These are phyloP conservation scores for Athelia psychrophila DNA, from an alignment of 1,284 basidiomycete species.

Conservation along the genomic window DNA sequence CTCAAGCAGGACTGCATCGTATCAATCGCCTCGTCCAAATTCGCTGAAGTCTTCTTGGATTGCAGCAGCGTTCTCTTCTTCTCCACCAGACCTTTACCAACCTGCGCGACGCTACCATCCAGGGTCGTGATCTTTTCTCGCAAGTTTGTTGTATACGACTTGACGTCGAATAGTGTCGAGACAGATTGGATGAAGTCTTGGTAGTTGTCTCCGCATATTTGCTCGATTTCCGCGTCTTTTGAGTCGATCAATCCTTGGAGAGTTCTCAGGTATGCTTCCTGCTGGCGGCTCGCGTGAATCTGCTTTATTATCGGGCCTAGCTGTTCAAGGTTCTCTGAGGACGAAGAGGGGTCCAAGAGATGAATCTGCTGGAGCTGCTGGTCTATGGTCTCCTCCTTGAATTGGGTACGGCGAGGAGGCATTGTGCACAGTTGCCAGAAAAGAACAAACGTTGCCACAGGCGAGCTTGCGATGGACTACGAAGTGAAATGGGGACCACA, in stretches of 20 bases:
- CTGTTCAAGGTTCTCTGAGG: slow-evolving; percentile 90
- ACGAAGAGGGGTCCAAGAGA: slow-evolving; percentile 79
- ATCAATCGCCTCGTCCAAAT: slow-evolving; percentile 96
- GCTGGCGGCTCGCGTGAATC: slow-evolving; percentile 87
- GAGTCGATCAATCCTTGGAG: slow-evolving; percentile 86
- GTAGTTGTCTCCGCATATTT: slow-evolving; percentile 94
- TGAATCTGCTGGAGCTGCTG: slow-evolving; percentile 86
- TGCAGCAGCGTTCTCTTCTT: slow-evolving; percentile 91
- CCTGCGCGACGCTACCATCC: slow-evolving; percentile 70
- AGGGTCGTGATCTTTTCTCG: slow-evolving; percentile 75
- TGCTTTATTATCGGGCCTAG: slow-evolving; percentile 91
- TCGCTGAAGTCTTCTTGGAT: slow-evolving; percentile 87
- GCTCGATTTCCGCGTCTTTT: slow-evolving; percentile 96
- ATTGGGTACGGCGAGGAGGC: slow-evolving; percentile 73
- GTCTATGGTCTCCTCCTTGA: slow-evolving; percentile 78
- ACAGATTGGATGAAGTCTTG: slow-evolving; percentile 98
- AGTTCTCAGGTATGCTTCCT: slow-evolving; percentile 88
- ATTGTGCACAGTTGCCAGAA: slow-evolving; percentile 36
- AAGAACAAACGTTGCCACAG: slow-evolving; percentile 11
- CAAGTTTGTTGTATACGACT: slow-evolving; percentile 82
- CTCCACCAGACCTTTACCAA: slow-evolving; percentile 83
- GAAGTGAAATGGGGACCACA: background rate
- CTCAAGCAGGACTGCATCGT: slow-evolving; percentile 90
- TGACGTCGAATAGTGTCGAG: slow-evolving; percentile 91
- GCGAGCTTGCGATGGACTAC: background rate